Evolutionary conservation across 1,284 basidiomycete species (phyloP), one percentile per base, ranked within the genome.

Genomic region (Ustilago hordei): DNA sequence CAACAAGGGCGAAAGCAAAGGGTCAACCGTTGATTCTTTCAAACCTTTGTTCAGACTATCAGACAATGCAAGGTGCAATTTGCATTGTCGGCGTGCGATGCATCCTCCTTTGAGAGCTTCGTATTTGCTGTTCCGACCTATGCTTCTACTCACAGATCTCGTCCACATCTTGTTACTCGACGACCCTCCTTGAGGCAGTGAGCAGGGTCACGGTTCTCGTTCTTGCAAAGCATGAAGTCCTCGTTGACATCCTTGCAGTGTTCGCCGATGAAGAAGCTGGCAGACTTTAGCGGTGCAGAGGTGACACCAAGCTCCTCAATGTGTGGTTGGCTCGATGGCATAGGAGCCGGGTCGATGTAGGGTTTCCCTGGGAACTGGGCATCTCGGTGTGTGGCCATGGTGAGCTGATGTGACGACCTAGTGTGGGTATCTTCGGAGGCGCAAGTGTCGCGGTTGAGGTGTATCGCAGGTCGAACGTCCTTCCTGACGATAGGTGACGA

Each of bases 141-240:
- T 19, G 23, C 23, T 28, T 8, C 7, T 32, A 81, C 95, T 87
- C 83, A 98, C 96, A 99, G 84, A 86, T 98, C 95, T 59, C 92
- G 91, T 56, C 95, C 93, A 87, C 97, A 99, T 81, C 97, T 90
- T 62, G 97, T 99, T 69, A 99, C 96, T 84, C 94, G 91, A 80
- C 97, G 89, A 34, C 97, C 97, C 87, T 99, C 97, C 89, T 93
- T 93, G 87, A 99, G 87, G 88, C 97, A 99, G 87, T 97, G 94
- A 39, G 87, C 94, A 13, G 97, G 94, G 86, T 98, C 92, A 64
- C 90, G 90, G 86, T 91, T 92, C 89, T 98, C 95, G 55, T 91
- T 89, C 89, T 99, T 99, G 91, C 97, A 99, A 65, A 98, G 92
- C 95, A 99, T 98, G 85, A 98, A 99, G 89, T 99, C 96, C 95